Evolutionary conservation across 169 alveolate genomes (phyloP), one percentile per base, ranked within the genome.

Genomic region (Babesia sp.): DNA sequence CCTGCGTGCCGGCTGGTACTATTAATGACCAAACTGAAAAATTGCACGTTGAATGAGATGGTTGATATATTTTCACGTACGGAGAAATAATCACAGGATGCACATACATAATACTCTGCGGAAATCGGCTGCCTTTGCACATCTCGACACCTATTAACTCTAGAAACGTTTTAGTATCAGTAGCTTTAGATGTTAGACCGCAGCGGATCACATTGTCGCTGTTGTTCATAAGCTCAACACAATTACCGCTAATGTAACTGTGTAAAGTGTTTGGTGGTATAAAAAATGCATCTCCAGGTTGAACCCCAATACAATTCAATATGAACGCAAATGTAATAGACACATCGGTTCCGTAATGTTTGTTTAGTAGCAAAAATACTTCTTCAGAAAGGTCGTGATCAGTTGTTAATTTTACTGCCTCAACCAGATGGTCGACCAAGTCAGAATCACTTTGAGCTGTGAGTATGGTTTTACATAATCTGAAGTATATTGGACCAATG

Each of bases 151-250:
- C 80, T 2, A 81, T 20, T 0, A 71, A 34, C 31, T 56, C 57
- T 24, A 81, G 11, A 31, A 63, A 48, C 20, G 78, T 34, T 8
- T 72, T 29, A 37, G 41, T 22, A 55, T 97, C 99, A 56, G 89
- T 94, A 37, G 78, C 83, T 82, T 97, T 97, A 20, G 96, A 94
- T n/a, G 99, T 97, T 24, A 97, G 89, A 11, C 99, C 99, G 29
- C 97, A 94, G 77, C 99, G 85, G 20, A 97, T 92, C 26, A 97
- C 99, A 88, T 96, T 95, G 84, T 97, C 99, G 29, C 98, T 92
- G 74, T 91, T 91, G 22, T 97, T 95, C 98, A 95, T 95, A 48
- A 95, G 91, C 83, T 97, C 99, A 31, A 97, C 66, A 39, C 98
- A 93, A 56, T 96, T 95, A 22, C 87, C 87, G 46, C 91, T 67